Percentiles rank a stretch among this genome's conserved stretches.
phyloP scores from a whole-genome alignment of 768 basidiomycete genomes.

The Pleurotus tuoliensis region DNA sequence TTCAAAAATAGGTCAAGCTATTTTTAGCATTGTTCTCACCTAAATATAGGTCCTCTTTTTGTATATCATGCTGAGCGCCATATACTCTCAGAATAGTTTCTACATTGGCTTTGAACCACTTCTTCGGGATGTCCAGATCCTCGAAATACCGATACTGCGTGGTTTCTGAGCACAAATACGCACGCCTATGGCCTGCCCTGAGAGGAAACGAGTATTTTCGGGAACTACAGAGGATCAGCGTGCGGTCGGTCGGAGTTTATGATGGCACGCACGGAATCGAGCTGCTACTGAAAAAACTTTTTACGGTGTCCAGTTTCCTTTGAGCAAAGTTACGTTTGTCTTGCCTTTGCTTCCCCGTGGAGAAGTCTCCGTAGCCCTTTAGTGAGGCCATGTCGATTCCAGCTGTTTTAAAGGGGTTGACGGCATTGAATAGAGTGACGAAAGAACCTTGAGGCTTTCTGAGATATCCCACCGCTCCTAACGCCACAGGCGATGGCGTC shows the following conservation, averaged over 20 bases:
- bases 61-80: constrained; percentile 41
- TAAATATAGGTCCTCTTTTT: constrained; percentile 56
- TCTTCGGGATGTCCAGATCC: constrained; percentile 56
- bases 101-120: constrained; percentile 72
- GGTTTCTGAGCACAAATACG: constrained; percentile 66
- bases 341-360: constrained; percentile 42
- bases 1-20: neutral
- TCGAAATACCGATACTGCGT: constrained; percentile 68
- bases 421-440: constrained; percentile 67
- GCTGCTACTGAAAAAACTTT: constrained; percentile 40
- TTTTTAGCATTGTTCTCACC: constrained; percentile 25
- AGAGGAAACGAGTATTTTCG: constrained; percentile 59
- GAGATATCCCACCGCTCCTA: constrained; percentile 78
- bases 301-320: constrained; percentile 52
- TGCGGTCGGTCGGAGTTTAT: neutral
- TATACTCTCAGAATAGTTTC: constrained; percentile 59
- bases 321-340: constrained; percentile 59
- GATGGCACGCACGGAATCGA: constrained; percentile 13
- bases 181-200: constrained; percentile 59
- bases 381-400: constrained; percentile 53
- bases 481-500: constrained; percentile 55
- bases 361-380: constrained; percentile 59
- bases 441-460: constrained; percentile 66
- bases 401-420: constrained; percentile 45
- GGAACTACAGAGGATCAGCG: constrained; percentile 11